phyloP scores from a whole-genome alignment of 1,284 basidiomycete species.

The Microbotryum silenes-acaulis region DNA sequence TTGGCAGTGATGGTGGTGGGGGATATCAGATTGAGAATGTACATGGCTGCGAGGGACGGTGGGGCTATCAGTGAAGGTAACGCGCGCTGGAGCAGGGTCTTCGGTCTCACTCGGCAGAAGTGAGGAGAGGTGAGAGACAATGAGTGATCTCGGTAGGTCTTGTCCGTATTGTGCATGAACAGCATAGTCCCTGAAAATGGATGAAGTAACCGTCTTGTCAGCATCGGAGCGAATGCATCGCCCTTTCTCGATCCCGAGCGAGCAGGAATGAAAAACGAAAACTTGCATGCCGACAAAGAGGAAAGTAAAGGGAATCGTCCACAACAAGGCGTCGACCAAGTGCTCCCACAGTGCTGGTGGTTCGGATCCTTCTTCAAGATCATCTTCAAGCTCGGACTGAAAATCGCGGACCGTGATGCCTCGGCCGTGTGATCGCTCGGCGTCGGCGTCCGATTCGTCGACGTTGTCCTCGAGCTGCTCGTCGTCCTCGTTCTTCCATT shows the following conservation, averaged over 20 bases:
- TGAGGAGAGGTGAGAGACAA: slow-evolving; percentile 18
- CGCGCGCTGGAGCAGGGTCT: not conserved
- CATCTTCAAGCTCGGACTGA: not conserved
- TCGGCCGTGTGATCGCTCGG: too few species aligned
- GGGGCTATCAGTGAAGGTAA: slow-evolving; percentile 31
- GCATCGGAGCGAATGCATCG: not conserved
- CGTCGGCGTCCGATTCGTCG: too few species aligned
- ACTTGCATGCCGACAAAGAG: slow-evolving; percentile 4
- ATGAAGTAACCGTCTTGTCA: too few species aligned
- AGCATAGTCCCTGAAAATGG: slow-evolving; percentile 22
- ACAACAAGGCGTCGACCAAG: slow-evolving; percentile 1
- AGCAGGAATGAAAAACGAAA: not conserved
- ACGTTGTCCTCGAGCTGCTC: not conserved
- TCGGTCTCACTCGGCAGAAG: not conserved
- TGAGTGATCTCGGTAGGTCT: slow-evolving; percentile 32
- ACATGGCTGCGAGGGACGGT: slow-evolving; percentile 8
- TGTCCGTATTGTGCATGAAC: slow-evolving; percentile 27
- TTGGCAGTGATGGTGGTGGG: too few species aligned
- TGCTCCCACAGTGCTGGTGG: not conserved
- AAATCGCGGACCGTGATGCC: too few species aligned
- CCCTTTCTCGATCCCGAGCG: not conserved
- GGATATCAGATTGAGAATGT: slow-evolving; percentile 37
- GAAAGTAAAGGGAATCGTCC: slow-evolving; percentile 3
- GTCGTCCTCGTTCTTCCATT: not conserved
- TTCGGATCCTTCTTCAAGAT: not conserved